Percentiles rank a stretch among this genome's conserved stretches.
Conservation (phyloP, 805 yeast genomes). For the Candida sonorensis region DNA sequence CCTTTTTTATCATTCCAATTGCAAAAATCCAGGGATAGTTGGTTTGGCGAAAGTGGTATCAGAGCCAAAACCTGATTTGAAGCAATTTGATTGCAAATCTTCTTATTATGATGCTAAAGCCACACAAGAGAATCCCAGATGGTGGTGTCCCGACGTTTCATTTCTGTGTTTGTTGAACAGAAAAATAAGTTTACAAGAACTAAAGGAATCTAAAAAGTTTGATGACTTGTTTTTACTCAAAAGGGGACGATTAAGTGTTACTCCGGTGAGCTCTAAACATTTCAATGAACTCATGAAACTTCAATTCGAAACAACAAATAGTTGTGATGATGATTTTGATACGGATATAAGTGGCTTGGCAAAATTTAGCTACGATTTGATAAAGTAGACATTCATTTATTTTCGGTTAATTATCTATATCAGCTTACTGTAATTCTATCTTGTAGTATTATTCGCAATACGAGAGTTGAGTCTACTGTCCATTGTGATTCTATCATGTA, state of each 20-base stretch:
- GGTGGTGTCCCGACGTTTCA: constrained; percentile 52
- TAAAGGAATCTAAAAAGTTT: constrained; percentile 28
- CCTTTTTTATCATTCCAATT: constrained; percentile 50
- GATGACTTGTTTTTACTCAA: constrained; percentile 38
- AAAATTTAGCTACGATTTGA: constrained; percentile 5
- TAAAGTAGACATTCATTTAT: no score
- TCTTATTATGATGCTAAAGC: constrained; percentile 45
- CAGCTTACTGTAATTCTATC: no score
- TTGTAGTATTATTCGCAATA: constrained; percentile 10
- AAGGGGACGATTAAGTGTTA: constrained; percentile 45
- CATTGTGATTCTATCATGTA: constrained; percentile 77
- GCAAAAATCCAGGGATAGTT: constrained; percentile 48
- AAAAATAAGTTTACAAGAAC: constrained; percentile 33
- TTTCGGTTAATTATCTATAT: no score
- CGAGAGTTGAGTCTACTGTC: constrained; percentile 59
- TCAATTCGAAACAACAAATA: constrained; percentile 16
- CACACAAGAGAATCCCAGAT: constrained; percentile 34
- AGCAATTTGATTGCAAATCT: constrained; percentile 35
- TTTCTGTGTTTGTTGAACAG: constrained; percentile 37
- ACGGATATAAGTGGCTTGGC: constrained; percentile 10
- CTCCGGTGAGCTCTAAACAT: constrained; percentile 39
- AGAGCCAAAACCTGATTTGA: constrained; percentile 32
- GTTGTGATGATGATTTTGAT: constrained; percentile 13
- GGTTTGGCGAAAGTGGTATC: constrained; percentile 35
- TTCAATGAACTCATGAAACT: constrained; percentile 33